Conservation (phyloP, 371 early-diverging fungal species). For the Haplosporangium sp. region DNA sequence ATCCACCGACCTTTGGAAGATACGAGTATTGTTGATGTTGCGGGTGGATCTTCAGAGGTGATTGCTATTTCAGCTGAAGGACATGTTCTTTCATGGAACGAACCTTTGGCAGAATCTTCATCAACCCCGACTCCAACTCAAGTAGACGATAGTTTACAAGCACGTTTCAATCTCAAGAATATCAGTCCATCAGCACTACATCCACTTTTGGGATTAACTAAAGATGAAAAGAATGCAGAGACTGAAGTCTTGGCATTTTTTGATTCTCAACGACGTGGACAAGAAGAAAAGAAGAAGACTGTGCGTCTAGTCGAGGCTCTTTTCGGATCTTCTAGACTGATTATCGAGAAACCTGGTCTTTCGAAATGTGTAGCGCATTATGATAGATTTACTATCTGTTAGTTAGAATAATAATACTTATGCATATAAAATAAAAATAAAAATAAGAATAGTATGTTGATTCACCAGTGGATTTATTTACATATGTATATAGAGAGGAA, state of each 20-base stretch:
- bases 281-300: constrained; percentile 36
- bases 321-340: constrained; percentile 31
- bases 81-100: constrained; percentile 45
- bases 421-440: neutral
- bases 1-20: constrained; percentile 48
- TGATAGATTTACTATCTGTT: constrained; percentile 50
- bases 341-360: constrained; percentile 44
- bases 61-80: constrained; percentile 47
- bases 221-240: constrained; percentile 43
- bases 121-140: neutral
- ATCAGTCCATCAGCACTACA: constrained; percentile 29
- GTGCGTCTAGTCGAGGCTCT: constrained; percentile 48
- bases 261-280: constrained; percentile 33
- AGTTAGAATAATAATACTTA: neutral
- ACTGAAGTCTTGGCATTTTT: constrained; percentile 48
- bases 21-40: constrained; percentile 35
- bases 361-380: constrained; percentile 53
- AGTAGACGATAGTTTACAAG: constrained; percentile 5
- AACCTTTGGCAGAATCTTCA: constrained; percentile 15
- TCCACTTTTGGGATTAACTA: constrained; percentile 32
- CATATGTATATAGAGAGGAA: no score
- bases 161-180: constrained; percentile 17
- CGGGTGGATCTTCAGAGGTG: constrained; percentile 52
- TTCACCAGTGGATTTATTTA: no score
- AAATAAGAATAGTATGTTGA: neutral